These are phyloP conservation scores for Cyclostephanos invisitatus DNA, from an alignment of 108 stramenopile genomes.

Conservation along the genomic window DNA sequence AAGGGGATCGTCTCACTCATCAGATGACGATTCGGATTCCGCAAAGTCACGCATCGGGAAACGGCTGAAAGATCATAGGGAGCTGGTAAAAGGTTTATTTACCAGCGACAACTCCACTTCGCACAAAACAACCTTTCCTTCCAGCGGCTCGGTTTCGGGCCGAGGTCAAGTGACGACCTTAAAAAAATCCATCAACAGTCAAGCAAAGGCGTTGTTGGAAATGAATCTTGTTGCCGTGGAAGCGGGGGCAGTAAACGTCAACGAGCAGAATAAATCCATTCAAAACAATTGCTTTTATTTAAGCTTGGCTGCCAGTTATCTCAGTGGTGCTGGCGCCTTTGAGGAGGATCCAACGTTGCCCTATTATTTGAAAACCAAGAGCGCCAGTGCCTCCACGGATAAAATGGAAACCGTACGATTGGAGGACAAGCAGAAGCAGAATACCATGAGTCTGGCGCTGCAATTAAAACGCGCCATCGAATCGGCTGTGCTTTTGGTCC, in stretches of 20 bases:
- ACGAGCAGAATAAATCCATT: conserved; percentile 41
- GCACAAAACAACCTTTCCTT: conserved; percentile 10
- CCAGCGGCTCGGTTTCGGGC: conserved; percentile 24
- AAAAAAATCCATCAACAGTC: conserved; percentile 28
- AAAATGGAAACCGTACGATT: conserved; percentile 29
- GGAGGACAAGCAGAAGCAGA: conserved; percentile 15
- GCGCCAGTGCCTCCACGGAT: neutral
- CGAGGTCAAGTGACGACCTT: conserved; percentile 33
- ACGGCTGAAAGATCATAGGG: conserved; percentile 38
- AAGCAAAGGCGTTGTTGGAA: conserved; percentile 25
- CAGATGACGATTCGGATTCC: conserved; percentile 11
- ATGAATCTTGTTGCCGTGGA: conserved; percentile 45
- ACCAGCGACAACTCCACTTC: conserved; percentile 27
- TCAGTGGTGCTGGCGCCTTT: conserved; percentile 43
- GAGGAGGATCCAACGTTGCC: conserved; percentile 22
- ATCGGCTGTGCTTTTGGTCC: conserved; percentile 46
- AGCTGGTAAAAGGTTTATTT: conserved; percentile 37
- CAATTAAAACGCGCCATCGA: conserved; percentile 50
- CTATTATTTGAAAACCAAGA: too few species aligned
- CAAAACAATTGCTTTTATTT: conserved; percentile 53
- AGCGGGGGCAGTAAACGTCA: conserved; percentile 45
- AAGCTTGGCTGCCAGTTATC: conserved; percentile 46
- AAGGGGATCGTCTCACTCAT: neutral
- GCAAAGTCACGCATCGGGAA: conserved; percentile 26
- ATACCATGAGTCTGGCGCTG: conserved; percentile 37